Conservation (phyloP, 164 flowering plant genomes). For the Protea cynaroides region DNA sequence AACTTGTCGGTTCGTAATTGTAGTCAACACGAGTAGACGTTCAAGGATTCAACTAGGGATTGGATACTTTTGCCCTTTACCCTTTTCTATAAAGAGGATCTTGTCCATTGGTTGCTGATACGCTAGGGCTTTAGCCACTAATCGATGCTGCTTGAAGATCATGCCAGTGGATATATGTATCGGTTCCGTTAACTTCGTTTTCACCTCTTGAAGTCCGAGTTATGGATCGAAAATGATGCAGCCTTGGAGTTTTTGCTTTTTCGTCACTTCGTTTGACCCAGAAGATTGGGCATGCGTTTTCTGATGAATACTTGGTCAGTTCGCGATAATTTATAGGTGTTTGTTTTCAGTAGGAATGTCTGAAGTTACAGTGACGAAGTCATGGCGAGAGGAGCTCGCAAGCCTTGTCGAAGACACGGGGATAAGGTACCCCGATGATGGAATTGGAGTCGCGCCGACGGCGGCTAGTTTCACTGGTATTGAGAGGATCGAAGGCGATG, state of each 20-base stretch:
- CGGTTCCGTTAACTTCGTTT: neutral
- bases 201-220: no score
- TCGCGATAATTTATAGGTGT: neutral
- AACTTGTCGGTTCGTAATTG: neutral
- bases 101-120: constrained; percentile 16
- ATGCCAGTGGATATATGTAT: constrained; percentile 14
- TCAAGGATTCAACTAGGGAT: no score
- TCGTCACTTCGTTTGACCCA: neutral
- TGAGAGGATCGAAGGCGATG: constrained; percentile 13
- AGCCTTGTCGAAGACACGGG: constrained; percentile 53
- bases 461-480: constrained; percentile 3
- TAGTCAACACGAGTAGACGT: neutral
- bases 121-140: constrained; percentile 14
- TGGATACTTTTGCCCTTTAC: constrained; percentile 6
- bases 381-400: constrained; percentile 68
- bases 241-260: neutral
- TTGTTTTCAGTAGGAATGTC: constrained; percentile 22
- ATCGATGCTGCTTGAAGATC: constrained; percentile 15
- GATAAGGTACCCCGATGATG: constrained; percentile 29
- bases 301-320: neutral
- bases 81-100: constrained; percentile 2
- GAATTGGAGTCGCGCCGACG: constrained; percentile 15
- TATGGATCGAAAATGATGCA: neutral
- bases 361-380: constrained; percentile 31
- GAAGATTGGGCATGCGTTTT: neutral